Evolutionary conservation across 345 rosid species (phyloP).

Genomic region (Ailanthus altissimus): DNA sequence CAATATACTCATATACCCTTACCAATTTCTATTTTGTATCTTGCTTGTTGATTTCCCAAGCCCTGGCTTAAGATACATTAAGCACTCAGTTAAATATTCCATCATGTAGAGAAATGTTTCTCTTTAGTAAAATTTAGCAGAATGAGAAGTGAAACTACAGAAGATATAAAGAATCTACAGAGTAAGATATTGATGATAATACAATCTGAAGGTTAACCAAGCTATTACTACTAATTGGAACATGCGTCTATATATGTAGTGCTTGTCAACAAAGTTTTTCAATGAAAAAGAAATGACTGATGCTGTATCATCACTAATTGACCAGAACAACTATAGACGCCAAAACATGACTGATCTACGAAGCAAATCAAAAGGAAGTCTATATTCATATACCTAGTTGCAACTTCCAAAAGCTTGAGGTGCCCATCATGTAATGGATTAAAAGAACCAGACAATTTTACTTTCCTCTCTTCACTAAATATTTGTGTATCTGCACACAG

Average conservation of each 20-base stretch:
- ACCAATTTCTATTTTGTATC: neutral
- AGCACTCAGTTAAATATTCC: neutral
- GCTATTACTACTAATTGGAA: neutral
- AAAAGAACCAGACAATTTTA: slow-evolving; percentile 89
- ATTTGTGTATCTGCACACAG: slow-evolving; percentile 43
- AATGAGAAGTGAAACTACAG: neutral
- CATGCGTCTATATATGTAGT: neutral
- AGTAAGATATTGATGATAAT: neutral
- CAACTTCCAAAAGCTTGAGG: slow-evolving; percentile 86
- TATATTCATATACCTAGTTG: slow-evolving; percentile 61
- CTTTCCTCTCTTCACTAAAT: slow-evolving; percentile 58
- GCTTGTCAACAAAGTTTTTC: neutral
- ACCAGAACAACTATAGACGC: neutral
- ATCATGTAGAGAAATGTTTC: no score
- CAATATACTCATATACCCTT: neutral
- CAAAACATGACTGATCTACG: neutral
- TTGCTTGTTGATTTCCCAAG: neutral
- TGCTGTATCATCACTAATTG: neutral
- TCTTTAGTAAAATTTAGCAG: no score
- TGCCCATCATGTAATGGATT: slow-evolving; percentile 95
- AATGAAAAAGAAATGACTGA: neutral
- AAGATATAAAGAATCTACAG: neutral
- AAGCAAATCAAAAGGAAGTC: slow-evolving; percentile 5
- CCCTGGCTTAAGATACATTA: neutral
- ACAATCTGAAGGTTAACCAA: neutral